Base-by-base conservation (phyloP, 192 early-diverging fungal genomes). In the Entomortierella lignicola region DNA sequence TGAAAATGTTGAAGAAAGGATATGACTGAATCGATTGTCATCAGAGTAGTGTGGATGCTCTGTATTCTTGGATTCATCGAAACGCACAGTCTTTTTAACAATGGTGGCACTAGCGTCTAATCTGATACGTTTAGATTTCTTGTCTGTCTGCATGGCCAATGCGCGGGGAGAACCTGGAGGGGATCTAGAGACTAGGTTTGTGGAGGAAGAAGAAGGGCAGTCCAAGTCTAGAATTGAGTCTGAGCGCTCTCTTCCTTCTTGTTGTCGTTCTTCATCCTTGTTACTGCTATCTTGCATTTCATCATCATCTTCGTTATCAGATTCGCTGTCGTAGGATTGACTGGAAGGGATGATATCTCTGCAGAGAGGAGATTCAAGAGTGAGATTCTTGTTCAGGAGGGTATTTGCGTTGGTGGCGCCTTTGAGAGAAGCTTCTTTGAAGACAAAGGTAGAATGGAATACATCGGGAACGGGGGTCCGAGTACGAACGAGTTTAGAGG, bases 21-120 rank as follows among this genome's bases (percentile, higher is more conserved):
- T 4, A 8, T 34, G 7, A n/a, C 25, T 18, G 41, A 51, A 55
- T 21, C 37, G 0, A 32, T 29, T 18, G 31, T 30, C 12, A n/a
- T 26, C 37, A 55, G 62, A 31, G 37, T 52, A 25, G 29, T 63
- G 55, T 34, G 43, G 34, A 39, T 64, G 48, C 15, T 63, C 29
- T n/a, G 18, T 34, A 42, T 77, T 77, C 41, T 29, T 58, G 43
- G 60, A 37, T 47, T 63, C 55, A 55, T 77, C 66, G 54, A 77
- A 77, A 12, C 74, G 74, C 21, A 77, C 74, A 12, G 43, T 42
- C 47, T 63, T 63, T 37, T n/a, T 27, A 13, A 21, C 8, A 63
- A 41, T 26, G 0, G 53, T 18, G 31, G 60, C 30, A 25, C 32
- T 15, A n/a, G 55, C 31, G 48, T 59, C 48, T 0, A 64, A 31